A percentile compares a stretch with the other conserved stretches of the same genome.
Evolutionary conservation across 352 stramenopile species (phyloP).

Genomic region (Phytophthora citrophthora): DNA sequence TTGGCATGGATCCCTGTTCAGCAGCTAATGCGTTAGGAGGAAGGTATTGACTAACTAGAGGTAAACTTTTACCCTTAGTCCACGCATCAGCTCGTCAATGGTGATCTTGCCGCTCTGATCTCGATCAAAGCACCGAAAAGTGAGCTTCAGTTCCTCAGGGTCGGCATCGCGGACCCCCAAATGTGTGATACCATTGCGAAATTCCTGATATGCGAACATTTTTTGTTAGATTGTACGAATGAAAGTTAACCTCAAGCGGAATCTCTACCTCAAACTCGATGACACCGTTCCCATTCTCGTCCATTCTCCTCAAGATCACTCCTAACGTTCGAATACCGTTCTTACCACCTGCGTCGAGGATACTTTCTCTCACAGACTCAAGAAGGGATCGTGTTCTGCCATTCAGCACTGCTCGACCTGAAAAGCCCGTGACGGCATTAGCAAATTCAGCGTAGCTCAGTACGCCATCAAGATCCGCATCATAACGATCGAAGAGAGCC

Average conservation of each 20-base stretch:
- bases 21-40: too few relatives aligned
- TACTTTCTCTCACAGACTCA: slow-evolving; percentile 50
- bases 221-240: too few relatives aligned
- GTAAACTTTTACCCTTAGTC: slow-evolving; percentile 62
- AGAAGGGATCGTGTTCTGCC: slow-evolving; percentile 43
- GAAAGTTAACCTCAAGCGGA: too few relatives aligned
- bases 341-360: slow-evolving; percentile 68
- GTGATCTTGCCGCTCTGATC: slow-evolving; percentile 87
- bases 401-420: slow-evolving; percentile 9
- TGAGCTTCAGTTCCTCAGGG: slow-evolving; percentile 47
- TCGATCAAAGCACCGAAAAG: slow-evolving; percentile 82
- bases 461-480: slow-evolving; percentile 80
- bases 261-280: slow-evolving; percentile 63
- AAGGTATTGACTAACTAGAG: background rate
- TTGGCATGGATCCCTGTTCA: slow-evolving; percentile 70
- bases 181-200: slow-evolving; percentile 57
- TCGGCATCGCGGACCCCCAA: slow-evolving; percentile 50
- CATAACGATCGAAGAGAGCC: slow-evolving; percentile 89
- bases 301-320: slow-evolving; percentile 77
- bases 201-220: slow-evolving; percentile 57
- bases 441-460: slow-evolving; percentile 85
- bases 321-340: slow-evolving; percentile 77
- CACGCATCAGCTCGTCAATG: slow-evolving; percentile 90
- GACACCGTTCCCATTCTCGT: slow-evolving; percentile 78
- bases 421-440: slow-evolving; percentile 47